Conservation (phyloP, 306 rosid species). For the Morella rubra region DNA sequence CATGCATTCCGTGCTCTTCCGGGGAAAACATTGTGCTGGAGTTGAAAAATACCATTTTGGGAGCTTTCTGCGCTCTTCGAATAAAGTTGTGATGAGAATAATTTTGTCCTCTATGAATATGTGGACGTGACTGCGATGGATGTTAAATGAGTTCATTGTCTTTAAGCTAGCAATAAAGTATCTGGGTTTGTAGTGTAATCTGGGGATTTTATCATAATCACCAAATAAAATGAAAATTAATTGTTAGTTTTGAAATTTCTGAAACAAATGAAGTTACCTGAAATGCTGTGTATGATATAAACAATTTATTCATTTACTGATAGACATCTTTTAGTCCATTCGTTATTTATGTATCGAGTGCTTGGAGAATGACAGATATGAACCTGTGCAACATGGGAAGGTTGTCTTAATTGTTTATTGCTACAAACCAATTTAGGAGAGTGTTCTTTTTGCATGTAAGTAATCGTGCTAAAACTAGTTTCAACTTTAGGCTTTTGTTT, state of each 20-base stretch:
- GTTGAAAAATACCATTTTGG: too few relatives aligned
- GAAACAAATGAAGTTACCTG: background rate
- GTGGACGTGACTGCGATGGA: background rate
- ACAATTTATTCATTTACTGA: background rate
- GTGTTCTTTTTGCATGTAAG: background rate
- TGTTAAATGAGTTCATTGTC: background rate
- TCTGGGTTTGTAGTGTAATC: background rate
- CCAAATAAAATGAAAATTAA: background rate
- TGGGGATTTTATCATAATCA: background rate
- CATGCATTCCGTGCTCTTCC: too few relatives aligned
- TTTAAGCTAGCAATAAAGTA: background rate
- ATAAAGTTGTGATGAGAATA: too few relatives aligned
- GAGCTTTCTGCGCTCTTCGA: too few relatives aligned
- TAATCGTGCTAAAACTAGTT: background rate
- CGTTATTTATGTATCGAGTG: background rate
- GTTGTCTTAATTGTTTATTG: background rate
- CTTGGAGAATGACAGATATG: background rate
- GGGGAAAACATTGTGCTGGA: too few relatives aligned
- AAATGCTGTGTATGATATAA: background rate
- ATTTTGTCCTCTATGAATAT: background rate
- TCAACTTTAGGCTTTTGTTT: background rate
- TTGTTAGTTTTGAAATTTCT: background rate
- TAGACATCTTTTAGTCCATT: background rate
- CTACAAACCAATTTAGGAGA: background rate
- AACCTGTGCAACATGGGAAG: background rate